A percentile compares a stretch with the other conserved stretches of the same genome.
Evolutionary conservation across 768 basidiomycete genomes (phyloP).

Genomic region (Hericium alpestre): DNA sequence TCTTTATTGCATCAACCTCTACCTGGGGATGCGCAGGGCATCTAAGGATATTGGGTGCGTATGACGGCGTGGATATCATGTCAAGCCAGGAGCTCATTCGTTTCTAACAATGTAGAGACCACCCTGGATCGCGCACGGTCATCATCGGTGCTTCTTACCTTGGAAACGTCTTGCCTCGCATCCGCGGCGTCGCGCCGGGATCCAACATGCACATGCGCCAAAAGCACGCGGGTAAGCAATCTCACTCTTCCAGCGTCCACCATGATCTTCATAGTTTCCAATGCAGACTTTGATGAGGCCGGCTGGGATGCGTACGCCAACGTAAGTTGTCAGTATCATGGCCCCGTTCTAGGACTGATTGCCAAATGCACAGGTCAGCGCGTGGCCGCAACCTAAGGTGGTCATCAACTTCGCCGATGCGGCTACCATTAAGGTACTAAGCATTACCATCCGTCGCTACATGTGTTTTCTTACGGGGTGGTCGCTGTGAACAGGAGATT

Average conservation of each 20-base stretch:
- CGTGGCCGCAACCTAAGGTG: neutral
- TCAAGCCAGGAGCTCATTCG: neutral
- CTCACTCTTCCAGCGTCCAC: neutral
- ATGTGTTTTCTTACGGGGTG: neutral
- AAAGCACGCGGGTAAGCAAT: neutral
- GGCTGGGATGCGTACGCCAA: conserved; percentile 2
- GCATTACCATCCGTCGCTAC: neutral
- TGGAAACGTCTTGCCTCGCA: neutral
- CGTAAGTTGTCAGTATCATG: neutral
- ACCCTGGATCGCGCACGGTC: neutral
- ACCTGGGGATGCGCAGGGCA: neutral
- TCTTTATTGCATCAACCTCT: neutral
- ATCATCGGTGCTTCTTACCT: neutral
- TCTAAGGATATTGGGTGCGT: neutral
- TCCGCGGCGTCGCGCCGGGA: neutral
- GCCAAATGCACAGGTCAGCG: neutral
- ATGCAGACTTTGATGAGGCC: conserved; percentile 2
- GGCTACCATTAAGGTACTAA: conserved; percentile 7
- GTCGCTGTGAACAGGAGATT: conserved; percentile 32
- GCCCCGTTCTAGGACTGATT: neutral
- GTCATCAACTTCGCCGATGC: conserved; percentile 5
- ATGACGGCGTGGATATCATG: neutral
- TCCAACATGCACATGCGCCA: neutral
- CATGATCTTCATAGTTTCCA: too few relatives aligned
- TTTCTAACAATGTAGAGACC: neutral